Evolutionary conservation across 1,284 basidiomycete genomes (phyloP).

Genomic region (Malassezia yamatoensis): DNA sequence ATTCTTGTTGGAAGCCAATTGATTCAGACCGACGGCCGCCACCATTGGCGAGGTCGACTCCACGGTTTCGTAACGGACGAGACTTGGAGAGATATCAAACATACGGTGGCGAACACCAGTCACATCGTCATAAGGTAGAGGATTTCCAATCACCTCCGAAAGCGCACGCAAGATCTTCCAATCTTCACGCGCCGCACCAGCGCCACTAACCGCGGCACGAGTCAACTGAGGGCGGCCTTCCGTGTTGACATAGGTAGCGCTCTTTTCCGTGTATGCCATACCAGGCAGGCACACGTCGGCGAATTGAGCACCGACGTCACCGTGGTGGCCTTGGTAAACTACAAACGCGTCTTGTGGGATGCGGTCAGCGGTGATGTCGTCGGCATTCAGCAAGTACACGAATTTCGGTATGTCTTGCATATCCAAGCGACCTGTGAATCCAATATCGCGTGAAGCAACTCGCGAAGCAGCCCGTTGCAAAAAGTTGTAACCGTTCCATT

Average conservation of each 20-base stretch:
- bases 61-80: slow-evolving; percentile 76
- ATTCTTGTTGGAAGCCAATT: slow-evolving; percentile 21
- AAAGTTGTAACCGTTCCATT: slow-evolving; percentile 92
- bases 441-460: slow-evolving; percentile 88
- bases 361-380: slow-evolving; percentile 79
- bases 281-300: slow-evolving; percentile 92
- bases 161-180: slow-evolving; percentile 97
- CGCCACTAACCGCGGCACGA: slow-evolving; percentile 83
- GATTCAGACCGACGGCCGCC: slow-evolving; percentile 30
- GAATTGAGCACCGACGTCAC: slow-evolving; percentile 88
- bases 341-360: slow-evolving; percentile 92
- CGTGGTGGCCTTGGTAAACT: slow-evolving; percentile 98
- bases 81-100: slow-evolving; percentile 89
- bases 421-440: slow-evolving; percentile 71
- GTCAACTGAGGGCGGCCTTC: slow-evolving; percentile 88
- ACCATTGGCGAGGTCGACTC: slow-evolving; percentile 59
- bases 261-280: slow-evolving; percentile 92
- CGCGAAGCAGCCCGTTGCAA: slow-evolving; percentile 83
- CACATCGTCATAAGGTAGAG: slow-evolving; percentile 83
- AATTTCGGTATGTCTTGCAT: slow-evolving; percentile 70
- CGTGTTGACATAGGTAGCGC: slow-evolving; percentile 88
- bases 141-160: slow-evolving; percentile 70
- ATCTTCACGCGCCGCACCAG: slow-evolving; percentile 87
- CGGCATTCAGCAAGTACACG: slow-evolving; percentile 90
- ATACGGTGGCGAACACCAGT: slow-evolving; percentile 79